These are phyloP conservation scores for Pelargonium citronellum DNA, from an alignment of 441 rosid species.

Conservation along the genomic window DNA sequence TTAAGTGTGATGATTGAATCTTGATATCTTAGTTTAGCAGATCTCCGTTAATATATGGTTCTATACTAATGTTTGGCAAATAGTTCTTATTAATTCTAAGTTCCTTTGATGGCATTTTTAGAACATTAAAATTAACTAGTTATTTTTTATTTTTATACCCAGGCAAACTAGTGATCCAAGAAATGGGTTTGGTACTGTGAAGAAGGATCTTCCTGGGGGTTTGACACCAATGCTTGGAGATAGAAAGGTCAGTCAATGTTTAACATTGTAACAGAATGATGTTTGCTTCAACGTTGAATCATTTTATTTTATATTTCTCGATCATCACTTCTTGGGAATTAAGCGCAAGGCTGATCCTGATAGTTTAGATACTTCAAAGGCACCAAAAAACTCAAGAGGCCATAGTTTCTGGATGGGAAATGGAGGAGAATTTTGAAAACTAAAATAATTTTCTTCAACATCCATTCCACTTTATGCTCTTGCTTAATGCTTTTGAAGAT, in stretches of 20 bases:
- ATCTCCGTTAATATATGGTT: no score
- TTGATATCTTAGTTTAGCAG: no score
- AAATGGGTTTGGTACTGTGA: slow-evolving; percentile 81
- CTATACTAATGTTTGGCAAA: no score
- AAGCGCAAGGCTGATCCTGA: slow-evolving; percentile 66
- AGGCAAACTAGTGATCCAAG: slow-evolving; percentile 90
- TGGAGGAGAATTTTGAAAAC: no score
- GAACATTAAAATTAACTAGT: background rate
- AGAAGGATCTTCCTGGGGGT: slow-evolving; percentile 82
- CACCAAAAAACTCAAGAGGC: slow-evolving; percentile 43
- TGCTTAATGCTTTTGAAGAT: no score
- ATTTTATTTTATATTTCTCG: background rate
- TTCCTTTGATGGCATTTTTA: background rate
- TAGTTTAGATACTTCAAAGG: slow-evolving; percentile 43
- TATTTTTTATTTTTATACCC: slow-evolving; percentile 16
- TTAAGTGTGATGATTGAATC: no score
- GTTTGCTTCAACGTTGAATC: background rate
- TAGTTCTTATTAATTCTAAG: no score
- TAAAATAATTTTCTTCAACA: no score
- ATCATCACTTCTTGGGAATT: slow-evolving; percentile 78
- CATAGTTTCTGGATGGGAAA: no score
- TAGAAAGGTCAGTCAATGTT: slow-evolving; percentile 60
- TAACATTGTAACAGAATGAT: background rate
- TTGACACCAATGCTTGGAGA: slow-evolving; percentile 98
- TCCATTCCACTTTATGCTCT: no score